Base-by-base conservation (phyloP, 2,329 filamentous ascomycete species). In the Aspergillus ochraceus region DNA sequence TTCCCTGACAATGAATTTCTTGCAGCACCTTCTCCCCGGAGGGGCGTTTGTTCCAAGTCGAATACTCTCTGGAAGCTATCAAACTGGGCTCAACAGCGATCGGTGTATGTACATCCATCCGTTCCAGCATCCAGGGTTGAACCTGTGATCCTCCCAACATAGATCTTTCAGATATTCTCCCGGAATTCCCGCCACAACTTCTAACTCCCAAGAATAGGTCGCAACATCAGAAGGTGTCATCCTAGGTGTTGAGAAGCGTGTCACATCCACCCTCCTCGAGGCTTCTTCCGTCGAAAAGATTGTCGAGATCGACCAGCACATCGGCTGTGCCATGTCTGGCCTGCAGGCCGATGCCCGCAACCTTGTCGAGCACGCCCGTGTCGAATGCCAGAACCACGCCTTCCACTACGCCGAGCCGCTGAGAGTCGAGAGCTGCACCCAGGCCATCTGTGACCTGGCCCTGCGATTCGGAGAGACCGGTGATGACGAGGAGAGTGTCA, bases 1-100 rank as follows among this genome's bases (percentile, higher is more conserved):
- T 14, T 20, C 10, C 63, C 67, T 71, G 60, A 74, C 70, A 55
- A 64, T 61, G 65, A 53, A 14, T 52, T 55, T 19, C 60, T 52
- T 9, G 61, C 76, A 96, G 91, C 86, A 99, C 95, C 86, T 99
- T 99, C 87, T 99, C 95, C 71, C 95, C 95, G 63, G 95, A 99
- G 86, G 95, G 95, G 74, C 95, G 95, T 81, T 91, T 99, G 79
- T 99, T 99, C 87, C 95, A 99, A 84, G 95, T 99, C 84, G 95
- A 99, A 90, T 99, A 99, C 88, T 98, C 95, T 61, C 90, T 99
- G 79, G 95, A 99, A 84, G 95, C 95, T 80, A 99, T 99, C 87
- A 99, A 99, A 85, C 91, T 98, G 69, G 95, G 95, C 70, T 96
- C 91, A 72, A 99, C 95, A 70, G 95, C 95, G 75, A 99, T 99